These are phyloP conservation scores for Curvularia sp. DNA, from an alignment of 2,329 filamentous ascomycete genomes.

Conservation along the genomic window DNA sequence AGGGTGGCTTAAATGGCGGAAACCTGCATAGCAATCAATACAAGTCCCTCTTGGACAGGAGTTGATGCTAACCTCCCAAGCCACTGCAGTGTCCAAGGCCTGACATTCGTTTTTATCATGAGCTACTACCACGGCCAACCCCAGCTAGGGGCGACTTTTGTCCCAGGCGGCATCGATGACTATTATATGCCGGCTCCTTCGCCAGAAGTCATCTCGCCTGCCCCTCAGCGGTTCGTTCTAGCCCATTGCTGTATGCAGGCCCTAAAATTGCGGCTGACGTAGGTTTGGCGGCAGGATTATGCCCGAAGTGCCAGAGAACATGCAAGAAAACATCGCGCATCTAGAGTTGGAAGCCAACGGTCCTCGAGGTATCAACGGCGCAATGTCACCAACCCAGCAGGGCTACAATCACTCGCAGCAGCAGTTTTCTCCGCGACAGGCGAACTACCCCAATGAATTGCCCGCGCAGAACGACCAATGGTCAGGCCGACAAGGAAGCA, in stretches of 20 bases:
- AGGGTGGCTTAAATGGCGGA: constrained; percentile 24
- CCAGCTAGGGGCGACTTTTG: constrained; percentile 65
- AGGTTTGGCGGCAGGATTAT: constrained; percentile 70
- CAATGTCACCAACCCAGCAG: constrained; percentile 41
- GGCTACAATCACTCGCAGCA: constrained; percentile 37
- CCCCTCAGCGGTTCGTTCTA: constrained; percentile 69
- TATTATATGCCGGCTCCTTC: constrained; percentile 66
- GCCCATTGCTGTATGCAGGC: constrained; percentile 25
- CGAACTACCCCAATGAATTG: constrained; percentile 42
- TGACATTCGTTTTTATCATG: constrained; percentile 36
- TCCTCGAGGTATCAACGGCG: constrained; percentile 37
- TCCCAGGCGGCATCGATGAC: constrained; percentile 72
- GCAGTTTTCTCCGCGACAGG: constrained; percentile 42
- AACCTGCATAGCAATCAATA: constrained; percentile 22
- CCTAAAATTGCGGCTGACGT: constrained; percentile 44
- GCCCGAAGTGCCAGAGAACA: constrained; percentile 94
- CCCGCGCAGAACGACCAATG: constrained; percentile 35
- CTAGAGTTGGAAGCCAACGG: constrained; percentile 81
- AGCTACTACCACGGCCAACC: constrained; percentile 48
- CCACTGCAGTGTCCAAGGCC: constrained; percentile 15
- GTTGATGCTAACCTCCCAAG: constrained; percentile 37
- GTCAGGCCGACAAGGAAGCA: constrained; percentile 46
- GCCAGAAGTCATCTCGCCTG: constrained; percentile 72
- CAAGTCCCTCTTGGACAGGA: constrained; percentile 32
- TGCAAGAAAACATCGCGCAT: constrained; percentile 91